Evolutionary conservation across 2,329 filamentous ascomycete species (phyloP).

Genomic region (Corinectria fuckeliana): DNA sequence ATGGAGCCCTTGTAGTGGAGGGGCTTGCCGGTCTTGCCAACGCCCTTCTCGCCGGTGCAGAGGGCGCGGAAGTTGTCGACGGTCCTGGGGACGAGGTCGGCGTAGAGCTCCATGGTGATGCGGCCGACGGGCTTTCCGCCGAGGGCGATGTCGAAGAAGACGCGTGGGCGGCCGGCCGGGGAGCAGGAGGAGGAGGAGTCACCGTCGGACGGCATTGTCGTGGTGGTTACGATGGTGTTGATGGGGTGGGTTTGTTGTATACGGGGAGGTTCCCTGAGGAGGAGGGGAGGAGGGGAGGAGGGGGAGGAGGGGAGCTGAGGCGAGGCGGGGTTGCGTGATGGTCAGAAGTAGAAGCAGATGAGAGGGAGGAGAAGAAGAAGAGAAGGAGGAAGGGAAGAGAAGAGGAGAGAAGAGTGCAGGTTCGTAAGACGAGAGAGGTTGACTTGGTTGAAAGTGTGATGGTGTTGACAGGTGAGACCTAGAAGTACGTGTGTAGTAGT

Average conservation of each 20-base stretch:
- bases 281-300: neutral
- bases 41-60: slow-evolving; percentile 93
- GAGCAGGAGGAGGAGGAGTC: no score
- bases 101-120: slow-evolving; percentile 83
- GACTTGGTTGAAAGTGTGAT: neutral
- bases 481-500: neutral
- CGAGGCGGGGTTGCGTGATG: neutral
- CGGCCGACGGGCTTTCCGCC: slow-evolving; percentile 76
- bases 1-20: slow-evolving; percentile 91
- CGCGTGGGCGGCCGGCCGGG: slow-evolving; percentile 71
- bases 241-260: neutral
- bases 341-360: no score
- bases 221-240: no score
- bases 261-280: neutral
- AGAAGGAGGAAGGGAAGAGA: neutral
- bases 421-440: slow-evolving; percentile 10
- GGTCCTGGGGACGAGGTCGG: slow-evolving; percentile 85
- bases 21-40: slow-evolving; percentile 80
- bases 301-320: neutral
- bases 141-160: slow-evolving; percentile 93
- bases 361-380: neutral
- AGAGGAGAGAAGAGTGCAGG: slow-evolving; percentile 1
- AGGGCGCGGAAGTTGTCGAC: slow-evolving; percentile 95
- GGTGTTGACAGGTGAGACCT: neutral
- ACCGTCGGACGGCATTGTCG: slow-evolving; percentile 53